These are phyloP conservation scores for Leccinum rimulosum DNA, from an alignment of 768 basidiomycete genomes.

Conservation along the genomic window DNA sequence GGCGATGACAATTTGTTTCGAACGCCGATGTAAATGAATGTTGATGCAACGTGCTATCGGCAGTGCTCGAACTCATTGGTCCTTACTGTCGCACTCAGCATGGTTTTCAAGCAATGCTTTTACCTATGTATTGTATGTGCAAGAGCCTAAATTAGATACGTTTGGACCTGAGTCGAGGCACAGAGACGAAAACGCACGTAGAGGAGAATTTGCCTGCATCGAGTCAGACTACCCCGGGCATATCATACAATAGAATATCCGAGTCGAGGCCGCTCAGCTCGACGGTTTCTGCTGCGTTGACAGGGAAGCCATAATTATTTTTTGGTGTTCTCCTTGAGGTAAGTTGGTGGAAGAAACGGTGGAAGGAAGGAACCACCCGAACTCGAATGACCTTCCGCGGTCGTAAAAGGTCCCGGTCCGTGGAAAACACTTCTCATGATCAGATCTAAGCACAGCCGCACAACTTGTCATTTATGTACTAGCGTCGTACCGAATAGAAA, in stretches of 20 bases:
- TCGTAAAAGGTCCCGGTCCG: neutral
- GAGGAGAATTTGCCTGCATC: neutral
- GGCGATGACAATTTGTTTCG: constrained; percentile 4
- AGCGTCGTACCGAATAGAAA: neutral
- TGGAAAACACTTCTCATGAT: neutral
- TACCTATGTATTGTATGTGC: neutral
- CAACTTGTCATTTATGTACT: neutral
- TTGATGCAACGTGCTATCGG: neutral
- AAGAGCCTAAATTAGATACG: neutral
- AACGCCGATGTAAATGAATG: constrained; percentile 1
- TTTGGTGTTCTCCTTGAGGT: neutral
- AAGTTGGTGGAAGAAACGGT: constrained; percentile 1
- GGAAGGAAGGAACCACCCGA: neutral
- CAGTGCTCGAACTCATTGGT: constrained; percentile 1
- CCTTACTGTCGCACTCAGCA: neutral
- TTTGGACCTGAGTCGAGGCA: neutral
- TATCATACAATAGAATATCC: neutral
- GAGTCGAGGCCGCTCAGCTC: neutral
- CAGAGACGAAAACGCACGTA: neutral
- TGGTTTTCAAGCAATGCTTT: neutral
- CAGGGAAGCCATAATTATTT: neutral
- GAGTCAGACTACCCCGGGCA: neutral
- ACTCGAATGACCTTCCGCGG: neutral
- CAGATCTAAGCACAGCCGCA: neutral
- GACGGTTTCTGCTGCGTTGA: constrained; percentile 4